phyloP scores from a whole-genome alignment of 805 yeast species.

The Yarrowia sp. region DNA sequence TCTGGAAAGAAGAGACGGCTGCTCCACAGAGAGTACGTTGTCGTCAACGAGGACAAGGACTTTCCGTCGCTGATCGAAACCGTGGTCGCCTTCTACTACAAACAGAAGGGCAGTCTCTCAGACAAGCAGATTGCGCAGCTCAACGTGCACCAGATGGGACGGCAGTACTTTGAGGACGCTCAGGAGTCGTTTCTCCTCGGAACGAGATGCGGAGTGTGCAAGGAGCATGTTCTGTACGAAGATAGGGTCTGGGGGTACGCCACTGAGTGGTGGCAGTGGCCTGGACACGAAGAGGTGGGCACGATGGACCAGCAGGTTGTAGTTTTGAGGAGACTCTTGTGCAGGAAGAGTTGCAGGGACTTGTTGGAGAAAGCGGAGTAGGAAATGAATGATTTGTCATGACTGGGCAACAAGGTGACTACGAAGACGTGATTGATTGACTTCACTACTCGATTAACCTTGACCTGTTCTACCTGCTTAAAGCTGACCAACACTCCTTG shows the following conservation, averaged over 20 bases:
- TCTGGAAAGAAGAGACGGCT: background rate
- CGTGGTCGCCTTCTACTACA: background rate
- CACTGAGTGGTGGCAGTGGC: constrained; percentile 40
- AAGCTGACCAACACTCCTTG: no score
- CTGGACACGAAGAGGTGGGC: background rate
- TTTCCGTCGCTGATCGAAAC: constrained; percentile 24
- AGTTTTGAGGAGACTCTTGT: constrained; percentile 28
- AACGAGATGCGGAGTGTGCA: constrained; percentile 38
- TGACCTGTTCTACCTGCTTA: no score
- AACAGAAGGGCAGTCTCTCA: constrained; percentile 21
- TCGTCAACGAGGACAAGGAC: constrained; percentile 32
- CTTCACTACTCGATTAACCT: no score
- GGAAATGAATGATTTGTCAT: no score
- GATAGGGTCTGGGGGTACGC: constrained; percentile 33
- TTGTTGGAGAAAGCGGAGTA: background rate
- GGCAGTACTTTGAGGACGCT: constrained; percentile 31
- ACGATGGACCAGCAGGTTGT: constrained; percentile 14
- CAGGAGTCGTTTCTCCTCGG: constrained; percentile 27
- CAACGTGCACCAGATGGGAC: background rate
- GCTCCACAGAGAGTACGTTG: constrained; percentile 26
- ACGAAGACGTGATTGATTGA: no score
- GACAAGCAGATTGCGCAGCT: constrained; percentile 3
- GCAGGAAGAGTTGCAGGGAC: constrained; percentile 27
- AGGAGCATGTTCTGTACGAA: constrained; percentile 30
- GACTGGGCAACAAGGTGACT: no score